Percentiles rank a stretch among this genome's conserved stretches.
phyloP scores from a whole-genome alignment of 768 basidiomycete genomes.

The Tremella mesenterica region DNA sequence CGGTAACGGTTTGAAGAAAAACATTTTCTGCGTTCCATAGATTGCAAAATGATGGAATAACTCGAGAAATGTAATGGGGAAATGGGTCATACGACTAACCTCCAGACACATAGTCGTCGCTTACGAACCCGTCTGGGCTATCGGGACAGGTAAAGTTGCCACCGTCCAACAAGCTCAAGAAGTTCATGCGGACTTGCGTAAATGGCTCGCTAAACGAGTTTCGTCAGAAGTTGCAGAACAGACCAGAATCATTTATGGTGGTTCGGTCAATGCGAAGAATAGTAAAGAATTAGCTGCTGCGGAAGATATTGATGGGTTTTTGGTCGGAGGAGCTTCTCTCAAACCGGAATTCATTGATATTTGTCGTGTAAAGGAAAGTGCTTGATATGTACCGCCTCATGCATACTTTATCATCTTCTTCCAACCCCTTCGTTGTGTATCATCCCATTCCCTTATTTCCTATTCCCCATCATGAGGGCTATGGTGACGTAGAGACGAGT shows the following conservation, averaged over 20 bases:
- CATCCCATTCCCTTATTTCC: too few species aligned
- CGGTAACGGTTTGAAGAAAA: too few species aligned
- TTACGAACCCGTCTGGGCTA: conserved; percentile 74
- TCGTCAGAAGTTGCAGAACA: conserved; percentile 60
- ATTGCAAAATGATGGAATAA: too few species aligned
- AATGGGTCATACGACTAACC: too few species aligned
- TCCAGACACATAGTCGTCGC: conserved; percentile 84
- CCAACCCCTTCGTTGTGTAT: too few species aligned
- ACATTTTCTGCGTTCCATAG: not conserved
- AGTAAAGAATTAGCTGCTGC: conserved; percentile 68
- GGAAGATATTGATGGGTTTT: conserved; percentile 89
- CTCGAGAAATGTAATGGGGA: too few species aligned
- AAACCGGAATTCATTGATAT: conserved; percentile 95
- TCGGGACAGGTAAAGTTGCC: conserved; percentile 94
- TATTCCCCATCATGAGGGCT: too few species aligned
- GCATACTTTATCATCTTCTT: too few species aligned
- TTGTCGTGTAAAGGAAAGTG: conserved; percentile 58
- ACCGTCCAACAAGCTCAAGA: conserved; percentile 82
- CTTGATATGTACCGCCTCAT: too few species aligned
- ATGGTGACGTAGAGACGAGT: too few species aligned
- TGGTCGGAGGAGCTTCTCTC: conserved; percentile 93
- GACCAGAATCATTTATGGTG: conserved; percentile 89
- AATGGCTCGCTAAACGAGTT: conserved; percentile 59
- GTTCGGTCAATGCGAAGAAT: conserved; percentile 83
- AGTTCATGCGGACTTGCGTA: conserved; percentile 72